Evolutionary conservation across 2,329 filamentous ascomycete genomes (phyloP).

Genomic region (Elsinoe batatas): DNA sequence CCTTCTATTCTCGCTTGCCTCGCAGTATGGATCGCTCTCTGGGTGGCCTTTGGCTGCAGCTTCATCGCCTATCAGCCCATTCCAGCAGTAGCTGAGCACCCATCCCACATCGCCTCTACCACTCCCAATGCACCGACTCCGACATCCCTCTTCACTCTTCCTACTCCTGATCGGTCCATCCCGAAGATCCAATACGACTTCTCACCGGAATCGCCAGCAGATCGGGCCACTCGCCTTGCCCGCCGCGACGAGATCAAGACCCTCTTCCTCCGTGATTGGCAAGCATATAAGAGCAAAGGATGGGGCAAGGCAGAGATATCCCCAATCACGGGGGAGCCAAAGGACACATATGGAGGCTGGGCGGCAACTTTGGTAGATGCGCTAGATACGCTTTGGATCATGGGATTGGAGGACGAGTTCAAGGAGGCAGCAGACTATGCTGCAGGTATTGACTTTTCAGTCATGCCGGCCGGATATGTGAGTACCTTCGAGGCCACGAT

Average conservation of each 20-base stretch:
- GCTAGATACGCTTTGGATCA: slow-evolving; percentile 34
- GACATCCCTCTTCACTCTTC: neutral
- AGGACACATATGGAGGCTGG: slow-evolving; percentile 33
- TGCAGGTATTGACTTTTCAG: slow-evolving; percentile 50
- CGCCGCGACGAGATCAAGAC: neutral
- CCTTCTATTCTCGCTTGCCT: neutral
- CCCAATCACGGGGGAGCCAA: slow-evolving; percentile 23
- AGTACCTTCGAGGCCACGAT: slow-evolving; percentile 49
- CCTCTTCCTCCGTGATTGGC: neutral
- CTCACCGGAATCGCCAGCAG: neutral
- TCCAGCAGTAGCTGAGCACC: neutral
- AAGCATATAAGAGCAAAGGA: neutral
- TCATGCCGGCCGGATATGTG: slow-evolving; percentile 40
- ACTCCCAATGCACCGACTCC: neutral
- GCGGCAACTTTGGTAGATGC: slow-evolving; percentile 32
- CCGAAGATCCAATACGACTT: neutral
- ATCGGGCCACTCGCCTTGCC: neutral
- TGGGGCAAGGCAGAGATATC: slow-evolving; percentile 2
- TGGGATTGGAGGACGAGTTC: slow-evolving; percentile 29
- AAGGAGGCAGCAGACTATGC: neutral
- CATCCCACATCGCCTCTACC: neutral
- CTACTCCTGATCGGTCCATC: slow-evolving; percentile 52
- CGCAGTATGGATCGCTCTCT: neutral
- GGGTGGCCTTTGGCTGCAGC: neutral
- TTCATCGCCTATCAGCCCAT: neutral